These are phyloP conservation scores for Solanum etuberosum DNA, from an alignment of 257 asterid genomes.

Conservation along the genomic window DNA sequence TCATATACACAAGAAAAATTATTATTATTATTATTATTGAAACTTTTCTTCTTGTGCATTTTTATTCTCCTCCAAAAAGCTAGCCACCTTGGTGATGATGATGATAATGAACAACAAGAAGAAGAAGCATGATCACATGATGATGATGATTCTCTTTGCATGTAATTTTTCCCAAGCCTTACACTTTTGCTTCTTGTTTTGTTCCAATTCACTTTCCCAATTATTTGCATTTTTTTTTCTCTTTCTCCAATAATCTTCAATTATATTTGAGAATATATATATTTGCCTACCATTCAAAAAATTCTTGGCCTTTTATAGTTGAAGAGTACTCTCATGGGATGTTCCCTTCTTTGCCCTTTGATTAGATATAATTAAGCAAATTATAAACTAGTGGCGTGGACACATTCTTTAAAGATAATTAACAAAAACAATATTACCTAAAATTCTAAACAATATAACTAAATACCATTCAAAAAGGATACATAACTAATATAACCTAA, in stretches of 20 bases:
- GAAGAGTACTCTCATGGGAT: background rate
- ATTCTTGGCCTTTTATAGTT: background rate
- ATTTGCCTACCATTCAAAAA: background rate
- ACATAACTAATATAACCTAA: background rate
- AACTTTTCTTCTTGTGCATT: constrained; percentile 11
- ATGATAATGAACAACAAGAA: background rate
- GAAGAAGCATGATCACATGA: background rate
- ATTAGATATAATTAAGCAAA: background rate
- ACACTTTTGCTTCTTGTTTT: constrained; percentile 41
- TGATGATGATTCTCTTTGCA: background rate
- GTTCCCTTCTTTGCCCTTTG: background rate
- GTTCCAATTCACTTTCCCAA: constrained; percentile 20
- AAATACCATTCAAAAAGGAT: background rate
- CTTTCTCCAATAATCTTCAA: background rate
- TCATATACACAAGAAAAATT: constrained; percentile 22
- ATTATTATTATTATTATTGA: background rate
- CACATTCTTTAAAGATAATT: background rate
- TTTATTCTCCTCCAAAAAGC: constrained; percentile 41
- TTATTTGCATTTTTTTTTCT: background rate
- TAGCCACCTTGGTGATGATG: constrained; percentile 28
- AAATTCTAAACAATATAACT: background rate
- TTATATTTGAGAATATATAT: background rate
- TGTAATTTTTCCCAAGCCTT: constrained; percentile 21
- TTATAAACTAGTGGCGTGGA: background rate
- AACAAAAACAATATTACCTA: background rate